Evolutionary conservation across 2,329 filamentous ascomycete species (phyloP).

Genomic region (Verticillium tricorpus): DNA sequence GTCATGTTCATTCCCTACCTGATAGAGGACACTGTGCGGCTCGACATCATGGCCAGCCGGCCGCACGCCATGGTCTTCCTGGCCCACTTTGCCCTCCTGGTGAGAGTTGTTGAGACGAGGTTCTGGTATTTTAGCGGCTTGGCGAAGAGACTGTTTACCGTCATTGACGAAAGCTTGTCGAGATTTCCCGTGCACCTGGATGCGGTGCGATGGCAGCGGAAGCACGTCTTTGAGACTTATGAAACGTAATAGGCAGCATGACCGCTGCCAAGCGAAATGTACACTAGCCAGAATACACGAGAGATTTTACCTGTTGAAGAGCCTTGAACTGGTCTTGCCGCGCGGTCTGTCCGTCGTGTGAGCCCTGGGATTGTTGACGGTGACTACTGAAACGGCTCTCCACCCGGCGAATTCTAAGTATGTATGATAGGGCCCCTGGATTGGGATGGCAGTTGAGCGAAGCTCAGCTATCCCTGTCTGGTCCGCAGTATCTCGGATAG

Average conservation of each 20-base stretch:
- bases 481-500: neutral
- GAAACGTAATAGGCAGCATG: neutral
- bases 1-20: conserved; percentile 20
- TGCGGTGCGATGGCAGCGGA: conserved; percentile 6
- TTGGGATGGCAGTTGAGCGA: too few relatives aligned
- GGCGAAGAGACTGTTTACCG: conserved; percentile 15
- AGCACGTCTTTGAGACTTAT: conserved; percentile 4
- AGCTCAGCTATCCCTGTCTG: too few relatives aligned
- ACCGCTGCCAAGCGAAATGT: too few relatives aligned
- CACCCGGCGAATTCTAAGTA: too few relatives aligned
- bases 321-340: too few relatives aligned
- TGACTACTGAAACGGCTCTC: too few relatives aligned
- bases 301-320: too few relatives aligned
- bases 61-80: conserved; percentile 21
- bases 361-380: too few relatives aligned
- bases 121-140: conserved; percentile 23
- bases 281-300: too few relatives aligned
- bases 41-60: conserved; percentile 17
- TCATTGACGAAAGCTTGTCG: conserved; percentile 13
- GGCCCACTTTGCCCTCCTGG: conserved; percentile 18
- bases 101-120: conserved; percentile 18
- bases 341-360: too few relatives aligned
- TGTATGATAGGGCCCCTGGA: too few relatives aligned
- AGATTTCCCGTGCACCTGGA: neutral
- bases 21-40: conserved; percentile 18